These are phyloP conservation scores for Mucor saturninus DNA, from an alignment of 371 early-diverging fungal genomes.

Conservation along the genomic window DNA sequence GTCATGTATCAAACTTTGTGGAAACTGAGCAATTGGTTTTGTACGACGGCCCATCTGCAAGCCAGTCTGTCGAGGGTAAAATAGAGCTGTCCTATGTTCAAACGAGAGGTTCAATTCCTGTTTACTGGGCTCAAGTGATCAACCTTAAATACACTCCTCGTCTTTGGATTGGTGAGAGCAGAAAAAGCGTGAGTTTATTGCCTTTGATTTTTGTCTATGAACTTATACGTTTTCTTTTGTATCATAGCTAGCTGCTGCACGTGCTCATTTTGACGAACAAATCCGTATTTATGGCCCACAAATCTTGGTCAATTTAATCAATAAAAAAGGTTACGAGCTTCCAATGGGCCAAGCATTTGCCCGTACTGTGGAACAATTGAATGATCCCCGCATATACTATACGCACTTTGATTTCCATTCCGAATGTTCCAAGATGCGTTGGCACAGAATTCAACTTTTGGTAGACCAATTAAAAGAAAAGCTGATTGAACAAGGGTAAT, in stretches of 20 bases:
- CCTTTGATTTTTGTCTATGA: background rate
- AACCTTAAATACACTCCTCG: slow-evolving; percentile 92
- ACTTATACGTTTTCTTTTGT: background rate
- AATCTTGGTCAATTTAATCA: slow-evolving; percentile 89
- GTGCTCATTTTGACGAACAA: slow-evolving; percentile 78
- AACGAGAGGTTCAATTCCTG: slow-evolving; percentile 97
- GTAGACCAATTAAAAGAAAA: slow-evolving; percentile 72
- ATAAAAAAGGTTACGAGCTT: slow-evolving; percentile 88
- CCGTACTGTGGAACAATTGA: slow-evolving; percentile 61
- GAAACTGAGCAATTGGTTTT: slow-evolving; percentile 97
- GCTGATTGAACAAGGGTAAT: slow-evolving; percentile 69
- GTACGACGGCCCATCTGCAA: slow-evolving; percentile 45
- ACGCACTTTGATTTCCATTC: slow-evolving; percentile 96
- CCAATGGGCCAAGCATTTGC: slow-evolving; percentile 84
- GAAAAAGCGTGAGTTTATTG: slow-evolving; percentile 63
- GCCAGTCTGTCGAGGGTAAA: slow-evolving; percentile 31
- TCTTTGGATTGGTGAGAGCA: slow-evolving; percentile 72
- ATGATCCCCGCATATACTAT: slow-evolving; percentile 72
- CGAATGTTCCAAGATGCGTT: slow-evolving; percentile 92
- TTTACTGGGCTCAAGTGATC: slow-evolving; percentile 95
- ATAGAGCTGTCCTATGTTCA: slow-evolving; percentile 82
- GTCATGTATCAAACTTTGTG: slow-evolving; percentile 96
- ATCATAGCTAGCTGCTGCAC: slow-evolving; percentile 42
- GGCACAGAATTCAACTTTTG: slow-evolving; percentile 79
- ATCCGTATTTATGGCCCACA: slow-evolving; percentile 76